Evolutionary conservation across 106 monocot species (phyloP).

Genomic region (Dendrobium catenatum): DNA sequence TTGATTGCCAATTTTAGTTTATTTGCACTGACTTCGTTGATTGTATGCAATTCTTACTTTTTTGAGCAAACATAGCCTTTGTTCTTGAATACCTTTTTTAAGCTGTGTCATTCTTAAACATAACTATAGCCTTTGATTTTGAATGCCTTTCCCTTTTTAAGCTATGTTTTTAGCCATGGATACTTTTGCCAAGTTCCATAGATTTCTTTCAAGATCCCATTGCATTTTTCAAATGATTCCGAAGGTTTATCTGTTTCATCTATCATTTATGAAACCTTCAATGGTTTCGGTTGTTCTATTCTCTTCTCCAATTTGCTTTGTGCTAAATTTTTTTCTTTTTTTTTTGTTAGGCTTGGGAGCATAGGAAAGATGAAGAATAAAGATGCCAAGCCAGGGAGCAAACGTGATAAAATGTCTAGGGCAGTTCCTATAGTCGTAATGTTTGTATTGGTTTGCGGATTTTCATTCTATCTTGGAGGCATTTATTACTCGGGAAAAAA

Average conservation of each 20-base stretch:
- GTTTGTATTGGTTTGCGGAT: conserved; percentile 61
- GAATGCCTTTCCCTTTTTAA: too few species aligned
- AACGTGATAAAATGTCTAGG: conserved; percentile 36
- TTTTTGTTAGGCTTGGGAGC: neutral
- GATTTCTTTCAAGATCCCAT: neutral
- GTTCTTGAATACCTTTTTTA: too few species aligned
- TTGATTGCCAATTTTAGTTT: too few species aligned
- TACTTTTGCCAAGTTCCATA: neutral
- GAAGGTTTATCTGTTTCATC: neutral
- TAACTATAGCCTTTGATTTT: neutral
- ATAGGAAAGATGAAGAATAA: conserved; percentile 56
- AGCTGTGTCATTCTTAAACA: neutral
- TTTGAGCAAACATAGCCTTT: too few species aligned
- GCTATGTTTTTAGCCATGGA: neutral
- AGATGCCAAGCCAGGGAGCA: conserved; percentile 31
- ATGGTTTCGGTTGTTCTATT: neutral
- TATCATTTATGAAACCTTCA: neutral
- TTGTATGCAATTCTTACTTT: too few species aligned
- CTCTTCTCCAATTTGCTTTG: neutral
- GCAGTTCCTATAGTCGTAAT: conserved; percentile 42
- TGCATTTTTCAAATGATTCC: neutral
- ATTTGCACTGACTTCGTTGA: too few species aligned
- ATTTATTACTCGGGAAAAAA: conserved; percentile 58
- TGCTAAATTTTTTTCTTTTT: neutral
- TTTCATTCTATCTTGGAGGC: conserved; percentile 77